Percentiles rank a stretch among this genome's conserved stretches.
These are phyloP conservation scores for Xylariaceae sp. DNA, from an alignment of 2,329 filamentous ascomycete species.

Conservation along the genomic window DNA sequence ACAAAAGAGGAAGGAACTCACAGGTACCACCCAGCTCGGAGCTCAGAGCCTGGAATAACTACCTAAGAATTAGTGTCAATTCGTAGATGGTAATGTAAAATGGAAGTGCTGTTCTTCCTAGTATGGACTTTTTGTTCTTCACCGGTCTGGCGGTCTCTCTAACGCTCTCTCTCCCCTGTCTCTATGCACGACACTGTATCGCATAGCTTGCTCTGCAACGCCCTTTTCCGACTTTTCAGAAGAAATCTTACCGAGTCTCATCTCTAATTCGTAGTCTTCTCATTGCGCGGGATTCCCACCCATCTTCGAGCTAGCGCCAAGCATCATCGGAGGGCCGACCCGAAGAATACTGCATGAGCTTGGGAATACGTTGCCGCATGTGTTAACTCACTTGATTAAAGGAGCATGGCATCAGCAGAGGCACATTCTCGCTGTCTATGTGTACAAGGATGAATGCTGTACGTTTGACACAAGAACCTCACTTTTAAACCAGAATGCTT, in stretches of 20 bases:
- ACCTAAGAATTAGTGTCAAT: conserved; percentile 14
- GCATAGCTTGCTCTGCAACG: conserved; percentile 6
- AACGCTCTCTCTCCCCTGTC: conserved; percentile 17
- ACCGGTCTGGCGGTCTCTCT: conserved; percentile 16
- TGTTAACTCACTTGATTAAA: conserved; percentile 6
- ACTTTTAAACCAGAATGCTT: conserved; percentile 16
- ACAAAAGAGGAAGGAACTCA: not conserved
- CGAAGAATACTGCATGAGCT: conserved; percentile 19
- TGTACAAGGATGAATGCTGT: conserved; percentile 2
- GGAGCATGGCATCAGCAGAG: conserved; percentile 14
- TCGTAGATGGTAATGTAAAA: conserved; percentile 21
- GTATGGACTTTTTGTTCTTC: conserved; percentile 18
- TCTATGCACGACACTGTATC: conserved; percentile 20
- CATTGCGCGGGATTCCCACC: conserved; percentile 3
- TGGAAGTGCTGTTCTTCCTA: conserved; percentile 17
- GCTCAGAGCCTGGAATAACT: not conserved
- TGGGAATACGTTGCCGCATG: conserved; percentile 15
- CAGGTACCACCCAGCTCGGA: conserved; percentile 4
- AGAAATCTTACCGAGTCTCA: conserved; percentile 10
- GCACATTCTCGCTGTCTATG: not conserved
- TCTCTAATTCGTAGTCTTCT: conserved; percentile 10
- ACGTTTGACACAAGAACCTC: conserved; percentile 8
- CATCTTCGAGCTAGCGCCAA: conserved; percentile 18
- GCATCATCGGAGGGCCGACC: conserved; percentile 25
- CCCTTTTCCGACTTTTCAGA: conserved; percentile 17